Conservation (phyloP, 2,329 filamentous ascomycete genomes). For the Ascomycota sp. region DNA sequence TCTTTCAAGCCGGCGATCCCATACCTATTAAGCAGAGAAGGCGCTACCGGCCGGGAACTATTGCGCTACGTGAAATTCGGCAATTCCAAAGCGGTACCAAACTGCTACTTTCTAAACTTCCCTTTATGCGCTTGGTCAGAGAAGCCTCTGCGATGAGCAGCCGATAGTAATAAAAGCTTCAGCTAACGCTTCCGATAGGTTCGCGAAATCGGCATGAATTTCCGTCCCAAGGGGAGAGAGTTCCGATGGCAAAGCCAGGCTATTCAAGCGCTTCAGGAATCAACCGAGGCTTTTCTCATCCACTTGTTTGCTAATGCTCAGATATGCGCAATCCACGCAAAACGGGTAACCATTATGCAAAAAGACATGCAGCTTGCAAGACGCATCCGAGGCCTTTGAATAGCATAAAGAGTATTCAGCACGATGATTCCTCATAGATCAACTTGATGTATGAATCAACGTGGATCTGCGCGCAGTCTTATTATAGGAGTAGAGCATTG, state of each 20-base stretch:
- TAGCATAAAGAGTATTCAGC: constrained; percentile 43
- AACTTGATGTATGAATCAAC: no score
- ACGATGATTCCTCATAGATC: no score
- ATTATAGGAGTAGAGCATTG: no score
- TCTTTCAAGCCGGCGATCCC: background rate
- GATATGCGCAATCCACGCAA: constrained; percentile 89
- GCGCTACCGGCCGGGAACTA: background rate
- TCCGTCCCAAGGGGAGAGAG: constrained; percentile 42
- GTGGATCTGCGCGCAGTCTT: no score
- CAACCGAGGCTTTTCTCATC: constrained; percentile 87
- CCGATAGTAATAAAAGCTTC: no score
- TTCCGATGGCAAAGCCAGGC: constrained; percentile 94
- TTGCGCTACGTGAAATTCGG: background rate
- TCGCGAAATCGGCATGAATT: constrained; percentile 50
- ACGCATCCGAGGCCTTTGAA: constrained; percentile 60
- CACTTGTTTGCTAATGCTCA: constrained; percentile 76
- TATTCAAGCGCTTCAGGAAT: constrained; percentile 82
- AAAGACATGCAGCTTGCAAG: constrained; percentile 91
- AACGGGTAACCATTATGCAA: constrained; percentile 92
- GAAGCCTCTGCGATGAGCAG: background rate
- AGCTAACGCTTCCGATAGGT: constrained; percentile 3
- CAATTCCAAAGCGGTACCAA: constrained; percentile 74
- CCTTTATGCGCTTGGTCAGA: constrained; percentile 54
- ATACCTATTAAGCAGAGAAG: background rate
- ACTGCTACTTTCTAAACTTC: constrained; percentile 61